Percentiles rank a stretch among this genome's conserved stretches.
These are phyloP conservation scores for Hymenoscyphus occultus DNA, from an alignment of 2,329 filamentous ascomycete species.

Conservation along the genomic window DNA sequence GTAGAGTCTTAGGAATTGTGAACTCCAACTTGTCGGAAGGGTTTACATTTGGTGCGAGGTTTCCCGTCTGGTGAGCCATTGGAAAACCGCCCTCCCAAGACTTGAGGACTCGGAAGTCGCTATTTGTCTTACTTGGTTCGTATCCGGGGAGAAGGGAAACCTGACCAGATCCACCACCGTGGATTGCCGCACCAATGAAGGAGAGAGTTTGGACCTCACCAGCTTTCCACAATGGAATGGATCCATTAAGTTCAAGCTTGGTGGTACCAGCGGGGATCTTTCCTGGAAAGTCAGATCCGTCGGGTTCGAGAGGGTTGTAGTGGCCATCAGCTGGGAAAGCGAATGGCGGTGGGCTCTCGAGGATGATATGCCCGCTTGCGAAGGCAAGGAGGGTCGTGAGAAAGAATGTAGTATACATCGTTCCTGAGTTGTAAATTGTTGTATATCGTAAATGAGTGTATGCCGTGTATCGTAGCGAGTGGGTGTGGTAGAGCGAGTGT, in stretches of 20 bases:
- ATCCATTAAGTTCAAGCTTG: slow-evolving; percentile 4
- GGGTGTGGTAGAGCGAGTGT: neutral
- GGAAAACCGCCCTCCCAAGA: slow-evolving; percentile 8
- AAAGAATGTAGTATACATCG: neutral
- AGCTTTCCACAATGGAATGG: neutral
- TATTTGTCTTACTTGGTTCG: slow-evolving; percentile 2
- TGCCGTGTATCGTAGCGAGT: neutral
- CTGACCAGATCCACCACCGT: slow-evolving; percentile 9
- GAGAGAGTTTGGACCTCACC: neutral
- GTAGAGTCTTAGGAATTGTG: slow-evolving; percentile 1
- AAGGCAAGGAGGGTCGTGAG: neutral
- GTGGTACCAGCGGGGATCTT: slow-evolving; percentile 3
- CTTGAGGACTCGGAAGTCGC: neutral
- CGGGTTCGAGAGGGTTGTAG: neutral
- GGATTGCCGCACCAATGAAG: neutral
- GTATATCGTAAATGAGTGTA: neutral
- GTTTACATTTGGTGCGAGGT: neutral
- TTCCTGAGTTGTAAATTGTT: neutral
- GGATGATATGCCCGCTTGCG: neutral
- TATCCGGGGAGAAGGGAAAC: neutral
- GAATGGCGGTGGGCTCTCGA: neutral
- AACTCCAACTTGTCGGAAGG: neutral
- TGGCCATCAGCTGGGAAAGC: neutral
- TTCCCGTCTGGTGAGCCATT: slow-evolving; percentile 1
- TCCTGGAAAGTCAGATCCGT: slow-evolving; percentile 5